phyloP scores from a whole-genome alignment of 495 filamentous ascomycete species.

The Ascodesmis nigricans region DNA sequence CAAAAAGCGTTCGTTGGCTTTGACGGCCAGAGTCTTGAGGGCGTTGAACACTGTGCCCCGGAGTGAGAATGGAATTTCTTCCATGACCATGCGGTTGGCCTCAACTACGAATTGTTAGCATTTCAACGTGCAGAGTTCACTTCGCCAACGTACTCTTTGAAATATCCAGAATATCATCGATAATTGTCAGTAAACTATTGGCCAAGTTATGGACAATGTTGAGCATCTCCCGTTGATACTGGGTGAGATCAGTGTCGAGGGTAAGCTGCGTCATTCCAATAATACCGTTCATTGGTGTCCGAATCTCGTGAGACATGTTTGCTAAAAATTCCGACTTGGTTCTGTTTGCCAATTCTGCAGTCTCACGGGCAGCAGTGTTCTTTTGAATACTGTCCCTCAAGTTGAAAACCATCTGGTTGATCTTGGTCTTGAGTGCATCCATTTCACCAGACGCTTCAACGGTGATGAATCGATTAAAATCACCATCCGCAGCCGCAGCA shows the following conservation, averaged over 20 bases:
- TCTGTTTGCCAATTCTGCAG: slow-evolving; percentile 89
- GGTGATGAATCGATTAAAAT: slow-evolving; percentile 94
- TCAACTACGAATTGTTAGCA: slow-evolving; percentile 32
- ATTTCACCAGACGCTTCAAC: slow-evolving; percentile 97
- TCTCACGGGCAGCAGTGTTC: slow-evolving; percentile 91
- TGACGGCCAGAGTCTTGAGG: slow-evolving; percentile 83
- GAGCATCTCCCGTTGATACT: slow-evolving; percentile 93
- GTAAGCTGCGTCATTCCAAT: slow-evolving; percentile 58
- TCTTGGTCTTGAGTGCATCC: slow-evolving; percentile 97
- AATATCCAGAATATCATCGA: slow-evolving; percentile 97
- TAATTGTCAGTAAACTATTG: slow-evolving; percentile 92
- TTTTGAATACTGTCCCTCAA: slow-evolving; percentile 88
- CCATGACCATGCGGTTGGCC: slow-evolving; percentile 97
- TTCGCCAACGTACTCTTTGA: slow-evolving; percentile 45
- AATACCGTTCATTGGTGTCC: slow-evolving; percentile 66
- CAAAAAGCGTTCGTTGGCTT: slow-evolving; percentile 91
- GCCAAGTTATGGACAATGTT: slow-evolving; percentile 96
- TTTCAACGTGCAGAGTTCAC: not conserved
- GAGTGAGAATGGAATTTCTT: slow-evolving; percentile 90
- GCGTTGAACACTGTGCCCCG: slow-evolving; percentile 94
- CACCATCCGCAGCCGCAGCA: slow-evolving; percentile 84
- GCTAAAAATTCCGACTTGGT: slow-evolving; percentile 98
- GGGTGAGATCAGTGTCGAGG: slow-evolving; percentile 81
- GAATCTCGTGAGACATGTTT: slow-evolving; percentile 98
- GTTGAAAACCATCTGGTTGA: slow-evolving; percentile 98